Evolutionary conservation across 176 grass and related monocot species (phyloP).

Genomic region (Eleusine indica): DNA sequence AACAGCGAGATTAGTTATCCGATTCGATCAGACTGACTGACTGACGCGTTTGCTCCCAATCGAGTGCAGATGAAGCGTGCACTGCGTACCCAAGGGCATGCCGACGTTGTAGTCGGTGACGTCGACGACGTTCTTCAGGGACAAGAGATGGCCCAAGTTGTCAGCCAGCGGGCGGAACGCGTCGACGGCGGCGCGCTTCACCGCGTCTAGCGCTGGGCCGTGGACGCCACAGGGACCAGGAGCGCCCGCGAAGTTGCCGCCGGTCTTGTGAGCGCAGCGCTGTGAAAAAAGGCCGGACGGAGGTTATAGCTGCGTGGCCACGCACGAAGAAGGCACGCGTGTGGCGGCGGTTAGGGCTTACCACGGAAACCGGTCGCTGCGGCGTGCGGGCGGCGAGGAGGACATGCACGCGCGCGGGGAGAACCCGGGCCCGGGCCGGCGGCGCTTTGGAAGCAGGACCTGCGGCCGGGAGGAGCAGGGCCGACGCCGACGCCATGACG

Average conservation of each 20-base stretch:
- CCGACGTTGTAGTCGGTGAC: background rate
- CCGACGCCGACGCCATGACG: background rate
- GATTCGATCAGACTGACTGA: too few species aligned
- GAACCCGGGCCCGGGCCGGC: background rate
- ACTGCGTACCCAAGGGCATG: background rate
- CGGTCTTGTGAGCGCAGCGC: background rate
- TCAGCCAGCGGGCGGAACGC: slow-evolving; percentile 5
- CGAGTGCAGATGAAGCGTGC: too few species aligned
- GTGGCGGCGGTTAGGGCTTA: background rate
- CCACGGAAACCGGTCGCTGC: background rate
- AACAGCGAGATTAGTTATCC: too few species aligned
- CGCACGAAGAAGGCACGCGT: background rate
- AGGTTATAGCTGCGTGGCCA: background rate
- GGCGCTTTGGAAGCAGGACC: background rate
- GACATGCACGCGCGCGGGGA: background rate
- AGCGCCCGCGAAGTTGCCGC: too few species aligned
- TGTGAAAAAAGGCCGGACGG: background rate
- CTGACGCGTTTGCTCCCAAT: too few species aligned
- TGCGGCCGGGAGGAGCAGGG: background rate
- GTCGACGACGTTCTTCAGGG: background rate
- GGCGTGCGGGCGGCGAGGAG: background rate
- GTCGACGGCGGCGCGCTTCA: background rate
- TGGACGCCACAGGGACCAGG: background rate
- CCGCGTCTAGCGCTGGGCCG: background rate
- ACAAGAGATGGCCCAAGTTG: background rate